Evolutionary conservation across 176 grass and related monocot genomes (phyloP), one percentile per base, ranked within the genome.

Genomic region (Chloris gayana): DNA sequence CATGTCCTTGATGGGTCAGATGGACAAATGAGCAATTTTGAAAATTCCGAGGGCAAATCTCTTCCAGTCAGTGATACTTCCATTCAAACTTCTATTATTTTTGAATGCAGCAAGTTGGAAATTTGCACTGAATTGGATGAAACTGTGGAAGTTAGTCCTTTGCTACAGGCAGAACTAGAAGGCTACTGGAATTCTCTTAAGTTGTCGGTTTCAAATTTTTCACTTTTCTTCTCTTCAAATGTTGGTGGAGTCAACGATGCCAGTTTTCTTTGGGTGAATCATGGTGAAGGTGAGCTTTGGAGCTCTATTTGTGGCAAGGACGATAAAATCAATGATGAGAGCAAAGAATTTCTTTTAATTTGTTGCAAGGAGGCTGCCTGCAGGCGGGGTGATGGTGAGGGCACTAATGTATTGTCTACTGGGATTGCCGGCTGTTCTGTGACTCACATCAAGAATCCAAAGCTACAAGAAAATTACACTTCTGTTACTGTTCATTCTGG

Each of bases 331-430:
- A 33, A 74, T 85, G 83, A 84, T 76, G 78, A 74, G 73, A 84
- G 61, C 67, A 80, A 93, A 89, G 86, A 95, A 53, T 72, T 93
- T 81, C 88, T 93, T 86, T 24, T 99, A 70, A 73, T 99, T 75
- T 80, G 77, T 64, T 95, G 92, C 63, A 89, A 83, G 41, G 88
- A 93, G 58, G 89, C 90, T 46, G 90, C 83, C 75, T 82, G 85
- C 59, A 88, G 86, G 60, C 74, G 96, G 26, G 96, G 96, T 84
- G 88, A 91, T 91, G 96, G 96, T 88, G 88, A 88, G 75, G 92
- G 96, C 76, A 89, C 82, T 45, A 99, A 99, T 86, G 88, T 90
- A 59, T 89, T 95, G 49, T 91, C 84, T 82, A 90, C 63, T 61
- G 96, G 90, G 21, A 38, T 79, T 82, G 86, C 96, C 69, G 96